Percentiles rank a stretch among this genome's conserved stretches.
These are phyloP conservation scores for Austroboletus novae-zelandiae DNA, from an alignment of 1,284 basidiomycete species.

Conservation along the genomic window DNA sequence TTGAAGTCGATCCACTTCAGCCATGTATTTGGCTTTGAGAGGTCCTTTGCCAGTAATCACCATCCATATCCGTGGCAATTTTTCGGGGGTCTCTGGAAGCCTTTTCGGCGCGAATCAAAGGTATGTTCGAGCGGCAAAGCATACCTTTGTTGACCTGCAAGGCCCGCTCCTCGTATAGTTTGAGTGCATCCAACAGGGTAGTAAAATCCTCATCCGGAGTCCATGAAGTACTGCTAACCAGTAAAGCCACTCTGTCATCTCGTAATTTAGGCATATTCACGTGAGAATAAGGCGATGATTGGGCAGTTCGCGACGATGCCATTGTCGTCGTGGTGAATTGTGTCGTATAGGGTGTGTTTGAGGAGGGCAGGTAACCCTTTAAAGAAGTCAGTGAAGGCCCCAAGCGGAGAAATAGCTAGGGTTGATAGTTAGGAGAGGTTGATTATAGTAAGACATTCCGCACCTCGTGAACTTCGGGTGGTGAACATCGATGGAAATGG, in stretches of 20 bases:
- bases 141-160: slow-evolving; percentile 29
- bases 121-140: not conserved
- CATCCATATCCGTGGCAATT: slow-evolving; percentile 75
- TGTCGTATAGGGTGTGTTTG: slow-evolving; percentile 55
- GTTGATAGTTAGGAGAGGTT: slow-evolving; percentile 20
- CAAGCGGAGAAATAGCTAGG: slow-evolving; percentile 59
- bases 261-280: slow-evolving; percentile 48
- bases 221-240: slow-evolving; percentile 96
- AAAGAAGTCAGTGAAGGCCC: slow-evolving; percentile 35
- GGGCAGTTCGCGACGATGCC: slow-evolving; percentile 3
- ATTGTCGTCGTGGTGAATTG: slow-evolving; percentile 50
- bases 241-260: slow-evolving; percentile 75
- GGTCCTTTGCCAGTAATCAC: slow-evolving; percentile 94
- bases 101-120: slow-evolving; percentile 1
- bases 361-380: slow-evolving; percentile 41
- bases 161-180: slow-evolving; percentile 66
- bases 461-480: slow-evolving; percentile 75
- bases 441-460: slow-evolving; percentile 7
- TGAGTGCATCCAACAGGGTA: slow-evolving; percentile 75
- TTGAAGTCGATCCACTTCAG: slow-evolving; percentile 55
- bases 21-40: slow-evolving; percentile 73
- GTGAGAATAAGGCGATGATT: slow-evolving; percentile 33
- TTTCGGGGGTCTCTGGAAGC: slow-evolving; percentile 22
- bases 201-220: slow-evolving; percentile 96
- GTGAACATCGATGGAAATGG: slow-evolving; percentile 70